A percentile compares a stretch with the other conserved stretches of the same genome.
Conservation (phyloP, 257 asterid species). For the Solanum chilense region DNA sequence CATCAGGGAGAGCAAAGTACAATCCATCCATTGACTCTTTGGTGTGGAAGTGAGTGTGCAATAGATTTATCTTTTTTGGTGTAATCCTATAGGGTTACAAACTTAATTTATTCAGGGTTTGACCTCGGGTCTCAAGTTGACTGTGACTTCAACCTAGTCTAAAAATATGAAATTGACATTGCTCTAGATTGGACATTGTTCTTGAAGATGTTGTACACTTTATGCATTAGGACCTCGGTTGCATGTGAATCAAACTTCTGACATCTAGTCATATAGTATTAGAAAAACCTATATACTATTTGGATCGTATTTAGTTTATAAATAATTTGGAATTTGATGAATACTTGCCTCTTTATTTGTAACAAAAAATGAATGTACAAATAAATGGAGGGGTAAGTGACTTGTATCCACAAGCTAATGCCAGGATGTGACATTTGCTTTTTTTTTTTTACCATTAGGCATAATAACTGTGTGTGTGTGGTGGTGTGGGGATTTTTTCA, state of each 20-base stretch:
- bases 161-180: neutral
- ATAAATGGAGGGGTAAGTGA: neutral
- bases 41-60: conserved; percentile 92
- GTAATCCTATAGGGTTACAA: neutral
- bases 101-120: neutral
- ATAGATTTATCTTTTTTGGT: neutral
- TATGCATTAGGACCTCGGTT: neutral
- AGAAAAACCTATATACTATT: neutral
- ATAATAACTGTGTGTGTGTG: neutral
- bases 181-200: neutral
- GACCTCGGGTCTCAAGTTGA: neutral
- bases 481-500: neutral
- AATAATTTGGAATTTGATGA: neutral
- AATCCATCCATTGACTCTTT: conserved; percentile 91
- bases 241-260: neutral
- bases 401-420: neutral
- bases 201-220: neutral
- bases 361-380: neutral
- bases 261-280: neutral
- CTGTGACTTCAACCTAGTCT: neutral
- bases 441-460: neutral
- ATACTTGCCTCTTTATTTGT: neutral
- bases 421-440: neutral
- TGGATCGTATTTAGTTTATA: neutral
- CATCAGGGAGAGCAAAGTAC: conserved; percentile 95